Evolutionary conservation across 148 eudicot genomes (phyloP), one percentile per base, ranked within the genome.

Genomic region (Nepenthes gracilis): DNA sequence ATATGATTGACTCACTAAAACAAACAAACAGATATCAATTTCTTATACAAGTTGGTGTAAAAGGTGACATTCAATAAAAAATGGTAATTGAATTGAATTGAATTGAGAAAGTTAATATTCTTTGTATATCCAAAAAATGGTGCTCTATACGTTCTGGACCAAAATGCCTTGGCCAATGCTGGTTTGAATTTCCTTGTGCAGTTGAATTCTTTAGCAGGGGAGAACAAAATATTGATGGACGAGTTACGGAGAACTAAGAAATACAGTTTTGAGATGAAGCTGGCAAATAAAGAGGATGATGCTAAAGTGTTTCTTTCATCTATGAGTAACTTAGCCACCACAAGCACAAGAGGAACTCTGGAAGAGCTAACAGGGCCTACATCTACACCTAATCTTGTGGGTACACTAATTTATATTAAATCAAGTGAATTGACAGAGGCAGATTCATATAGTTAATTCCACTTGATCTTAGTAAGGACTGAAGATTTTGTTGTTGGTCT

Each of bases 171-270:
- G 43, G 13, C 32, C 53, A 34, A 6, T 60, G 37, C 47, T 54
- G 60, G 35, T 69, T 57, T 45, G 60, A 55, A 13, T 54, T 54
- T 55, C 35, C 33, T 59, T 63, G 34, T 67, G 75, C 87, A 93
- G 99, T 52, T 86, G 48, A 70, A 71, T 62, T 72, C 81, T 61
- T 74, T 86, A 64, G 66, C 74, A 8, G 78, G 77, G 70, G 86
- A 77, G 74, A 93, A 89, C 77, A 81, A 68, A 67, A 67, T 78
- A 57, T 61, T 89, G 77, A 67, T 68, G 64, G 83, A 69, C 34
- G 87, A 84, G 77, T 64, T 86, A 55, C 69, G 70, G 38, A 81
- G 72, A 63, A 56, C 47, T 51, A 70, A 75, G 59, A 78, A 68
- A 54, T 55, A 35, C 23, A 52, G 43, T 47, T 59, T 71, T 11